A percentile compares a stretch with the other conserved stretches of the same genome.
These are phyloP conservation scores for Fusarium citri DNA, from an alignment of 2,329 filamentous ascomycete genomes.

Conservation along the genomic window DNA sequence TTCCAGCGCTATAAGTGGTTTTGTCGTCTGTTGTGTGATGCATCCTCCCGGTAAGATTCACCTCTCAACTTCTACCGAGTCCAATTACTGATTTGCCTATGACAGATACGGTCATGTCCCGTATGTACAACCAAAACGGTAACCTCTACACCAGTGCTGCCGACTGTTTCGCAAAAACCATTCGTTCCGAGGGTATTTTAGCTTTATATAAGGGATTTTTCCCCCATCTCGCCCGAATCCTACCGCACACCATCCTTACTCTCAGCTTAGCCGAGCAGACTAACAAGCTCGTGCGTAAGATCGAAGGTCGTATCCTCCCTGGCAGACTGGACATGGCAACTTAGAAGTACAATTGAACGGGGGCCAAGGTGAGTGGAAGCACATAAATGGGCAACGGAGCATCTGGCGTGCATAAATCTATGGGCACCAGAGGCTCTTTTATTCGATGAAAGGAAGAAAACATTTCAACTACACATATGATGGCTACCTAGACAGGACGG, in stretches of 20 bases:
- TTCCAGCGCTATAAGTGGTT: conserved; percentile 89
- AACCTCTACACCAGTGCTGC: conserved; percentile 95
- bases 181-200: conserved; percentile 89
- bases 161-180: conserved; percentile 90
- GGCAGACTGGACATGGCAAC: conserved; percentile 47
- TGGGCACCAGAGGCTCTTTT: conserved; percentile 16
- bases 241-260: conserved; percentile 95
- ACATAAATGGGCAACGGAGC: background rate
- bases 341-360: background rate
- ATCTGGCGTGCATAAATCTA: conserved; percentile 11
- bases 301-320: conserved; percentile 72
- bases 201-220: conserved; percentile 99
- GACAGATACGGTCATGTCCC: conserved; percentile 94
- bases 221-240: conserved; percentile 90
- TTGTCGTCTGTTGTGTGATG: conserved; percentile 98
- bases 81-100: conserved; percentile 3
- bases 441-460: conserved; percentile 26
- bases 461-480: conserved; percentile 22
- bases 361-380: background rate
- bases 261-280: conserved; percentile 96
- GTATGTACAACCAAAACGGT: conserved; percentile 98
- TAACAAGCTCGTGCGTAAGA: conserved; percentile 86
- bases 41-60: conserved; percentile 82
- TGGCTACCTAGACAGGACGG: conserved; percentile 30
- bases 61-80: background rate